Evolutionary conservation across 1,284 basidiomycete species (phyloP), one percentile per base, ranked within the genome.

Genomic region (Trametes pubescens): DNA sequence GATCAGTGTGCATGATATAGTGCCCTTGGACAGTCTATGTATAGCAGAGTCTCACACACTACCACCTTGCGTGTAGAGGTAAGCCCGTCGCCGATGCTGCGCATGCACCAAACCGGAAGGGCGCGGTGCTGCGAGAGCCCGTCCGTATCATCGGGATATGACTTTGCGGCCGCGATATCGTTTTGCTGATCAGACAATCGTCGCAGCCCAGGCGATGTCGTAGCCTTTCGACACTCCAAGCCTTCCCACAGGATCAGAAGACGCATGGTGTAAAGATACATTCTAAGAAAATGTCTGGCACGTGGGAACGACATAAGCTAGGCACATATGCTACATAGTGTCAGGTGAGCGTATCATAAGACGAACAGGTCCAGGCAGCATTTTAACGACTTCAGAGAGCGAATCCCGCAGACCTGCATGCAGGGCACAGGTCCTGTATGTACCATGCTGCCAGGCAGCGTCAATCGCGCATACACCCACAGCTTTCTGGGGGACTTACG

Each of bases 371-470:
- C 14, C 13, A n/a, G n/a, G 22, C 11, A 13, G 24, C 8, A 38
- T 13, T 16, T 16, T 11, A 38, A 16, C 11, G 37, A 21, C 11
- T 24, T 40, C 52, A 40, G 2, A 54, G 52, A 7, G 52, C 40
- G 13, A 40, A 54, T 18, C 38, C 52, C 1, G 52, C 52, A 0
- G 52, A n/a, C 38, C 52, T 54, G 37, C 52, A 54, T 2, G 35
- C 24, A 11, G 52, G 52, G 52, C 52, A 54, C 21, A 40, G 37
- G n/a, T 54, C 52, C 52, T 54, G 52, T 4, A 54, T 54, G 52
- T 54, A 43, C 52, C 52, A 54, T n/a, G 52, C 52, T 54, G 22
- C 14, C 3, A 14, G 22, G 26, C 22, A 7, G 16, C 22, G 37
- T 54, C 37, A 54, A 43, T 24, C 3, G 9, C 37, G 37, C 14